Conservation (phyloP, 768 basidiomycete genomes). For the Cystofilobasidium capitatum region DNA sequence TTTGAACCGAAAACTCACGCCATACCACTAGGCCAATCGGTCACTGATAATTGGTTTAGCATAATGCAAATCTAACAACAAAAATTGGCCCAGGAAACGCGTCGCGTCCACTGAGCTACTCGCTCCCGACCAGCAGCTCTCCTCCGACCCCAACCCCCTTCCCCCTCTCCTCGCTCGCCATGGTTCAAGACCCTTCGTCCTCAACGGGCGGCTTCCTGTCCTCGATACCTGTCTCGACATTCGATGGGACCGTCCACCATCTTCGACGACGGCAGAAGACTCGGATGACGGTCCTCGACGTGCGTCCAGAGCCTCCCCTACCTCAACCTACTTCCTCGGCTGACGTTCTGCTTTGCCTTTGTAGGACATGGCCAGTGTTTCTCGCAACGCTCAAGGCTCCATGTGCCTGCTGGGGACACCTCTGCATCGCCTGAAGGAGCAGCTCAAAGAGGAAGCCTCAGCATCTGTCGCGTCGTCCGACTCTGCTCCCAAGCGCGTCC, state of each 20-base stretch:
- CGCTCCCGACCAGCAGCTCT: too few species aligned
- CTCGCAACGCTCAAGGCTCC: slow-evolving; percentile 9
- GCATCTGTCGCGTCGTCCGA: background rate
- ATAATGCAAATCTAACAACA: too few species aligned
- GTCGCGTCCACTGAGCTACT: too few species aligned
- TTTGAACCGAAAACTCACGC: too few species aligned
- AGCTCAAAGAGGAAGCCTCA: slow-evolving; percentile 15
- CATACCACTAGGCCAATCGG: too few species aligned
- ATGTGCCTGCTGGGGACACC: slow-evolving; percentile 12
- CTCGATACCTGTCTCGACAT: background rate
- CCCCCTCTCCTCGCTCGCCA: too few species aligned
- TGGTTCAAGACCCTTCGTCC: background rate
- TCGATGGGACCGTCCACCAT: background rate
- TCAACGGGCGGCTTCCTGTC: background rate
- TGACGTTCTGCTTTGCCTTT: background rate
- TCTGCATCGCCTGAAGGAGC: slow-evolving; percentile 12
- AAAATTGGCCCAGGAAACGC: too few species aligned
- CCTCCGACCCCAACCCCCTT: too few species aligned
- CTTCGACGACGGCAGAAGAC: slow-evolving; percentile 3
- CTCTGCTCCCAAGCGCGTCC: background rate
- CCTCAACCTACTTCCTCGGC: background rate
- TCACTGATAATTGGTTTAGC: too few species aligned
- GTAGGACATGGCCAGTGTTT: slow-evolving; percentile 17
- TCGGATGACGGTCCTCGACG: background rate
- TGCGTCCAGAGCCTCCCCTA: background rate